Conservation (phyloP, 2,329 filamentous ascomycete genomes). For the Helicocarpus griseus region DNA sequence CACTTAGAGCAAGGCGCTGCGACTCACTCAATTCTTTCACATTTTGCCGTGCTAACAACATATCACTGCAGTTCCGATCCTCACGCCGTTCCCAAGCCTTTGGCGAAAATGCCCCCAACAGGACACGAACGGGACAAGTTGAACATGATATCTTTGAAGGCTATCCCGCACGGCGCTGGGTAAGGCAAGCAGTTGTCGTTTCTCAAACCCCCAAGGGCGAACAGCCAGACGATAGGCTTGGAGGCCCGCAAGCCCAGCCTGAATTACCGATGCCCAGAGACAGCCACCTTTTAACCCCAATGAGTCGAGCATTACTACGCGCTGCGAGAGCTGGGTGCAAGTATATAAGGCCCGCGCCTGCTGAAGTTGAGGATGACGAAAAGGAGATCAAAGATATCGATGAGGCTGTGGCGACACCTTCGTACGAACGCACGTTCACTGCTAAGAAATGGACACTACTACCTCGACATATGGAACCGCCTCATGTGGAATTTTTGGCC, state of each 20-base stretch:
- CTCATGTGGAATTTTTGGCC: slow-evolving; percentile 53
- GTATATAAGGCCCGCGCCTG: slow-evolving; percentile 58
- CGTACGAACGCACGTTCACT: slow-evolving; percentile 41
- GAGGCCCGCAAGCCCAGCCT: slow-evolving; percentile 38
- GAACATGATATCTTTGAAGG: slow-evolving; percentile 62
- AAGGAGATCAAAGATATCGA: slow-evolving; percentile 27
- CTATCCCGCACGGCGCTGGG: slow-evolving; percentile 85
- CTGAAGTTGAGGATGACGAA: slow-evolving; percentile 26
- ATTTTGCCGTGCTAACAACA: background rate
- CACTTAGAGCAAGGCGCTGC: background rate
- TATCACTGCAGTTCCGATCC: slow-evolving; percentile 40
- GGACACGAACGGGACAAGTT: slow-evolving; percentile 38
- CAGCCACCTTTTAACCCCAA: slow-evolving; percentile 62
- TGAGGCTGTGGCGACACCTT: slow-evolving; percentile 17
- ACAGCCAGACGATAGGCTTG: slow-evolving; percentile 31
- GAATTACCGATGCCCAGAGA: slow-evolving; percentile 87
- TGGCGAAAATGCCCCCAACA: slow-evolving; percentile 36
- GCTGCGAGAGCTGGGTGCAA: slow-evolving; percentile 68
- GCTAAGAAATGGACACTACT: slow-evolving; percentile 50
- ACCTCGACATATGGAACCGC: slow-evolving; percentile 46
- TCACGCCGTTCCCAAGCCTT: slow-evolving; percentile 44
- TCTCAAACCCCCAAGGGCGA: slow-evolving; percentile 58
- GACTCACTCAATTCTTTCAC: background rate
- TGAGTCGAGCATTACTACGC: slow-evolving; percentile 73
- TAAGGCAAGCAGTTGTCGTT: slow-evolving; percentile 59